Evolutionary conservation across 2,329 filamentous ascomycete species (phyloP), one percentile per base, ranked within the genome.

Genomic region (Ophiognomonia clavigignenti-juglandacearum): DNA sequence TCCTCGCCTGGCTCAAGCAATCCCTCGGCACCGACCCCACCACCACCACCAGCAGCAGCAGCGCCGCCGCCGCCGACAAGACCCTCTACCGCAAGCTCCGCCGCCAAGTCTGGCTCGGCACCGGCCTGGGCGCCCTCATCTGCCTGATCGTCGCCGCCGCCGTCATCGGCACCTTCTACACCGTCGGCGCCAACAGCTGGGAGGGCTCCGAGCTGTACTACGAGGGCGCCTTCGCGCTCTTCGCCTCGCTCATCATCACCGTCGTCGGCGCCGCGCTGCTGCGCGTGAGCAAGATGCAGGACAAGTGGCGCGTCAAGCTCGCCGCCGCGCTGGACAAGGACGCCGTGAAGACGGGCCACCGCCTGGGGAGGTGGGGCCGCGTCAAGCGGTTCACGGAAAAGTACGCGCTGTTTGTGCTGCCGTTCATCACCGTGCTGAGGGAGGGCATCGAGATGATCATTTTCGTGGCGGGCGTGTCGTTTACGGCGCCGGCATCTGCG

Each of bases 1-100:
- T 93, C 27, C 76, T 93, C 32, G 80, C 87, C 16, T 92, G 90
- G 63, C 69, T 92, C 45, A 91, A 90, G 64, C 85, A 91, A 64
- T 86, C 83, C 3, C 75, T 93, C 22, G 71, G 81, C 47, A 67
- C 74, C 48, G 83, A 89, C 68, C n/a, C n/a, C n/a, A n/a, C n/a
- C n/a, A n/a, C n/a, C n/a, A n/a, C n/a, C n/a, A n/a, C n/a, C n/a
- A n/a, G n/a, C n/a, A n/a, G n/a, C n/a, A n/a, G n/a, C n/a, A n/a
- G n/a, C n/a, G n/a, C n/a, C n/a, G n/a, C n/a, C n/a, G n/a, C n/a
- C n/a, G 66, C 65, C 4, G 59, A 56, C 2, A 68, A 8, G 14
- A 14, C 6, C 9, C 6, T 83, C 2, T 85, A 87, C 68, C 89
- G 85, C 65, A 74, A 72, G 51, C 73, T 89, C 8, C 71, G 80